Conservation (phyloP, 257 asterid species). For the Galeopsis tetrahit region DNA sequence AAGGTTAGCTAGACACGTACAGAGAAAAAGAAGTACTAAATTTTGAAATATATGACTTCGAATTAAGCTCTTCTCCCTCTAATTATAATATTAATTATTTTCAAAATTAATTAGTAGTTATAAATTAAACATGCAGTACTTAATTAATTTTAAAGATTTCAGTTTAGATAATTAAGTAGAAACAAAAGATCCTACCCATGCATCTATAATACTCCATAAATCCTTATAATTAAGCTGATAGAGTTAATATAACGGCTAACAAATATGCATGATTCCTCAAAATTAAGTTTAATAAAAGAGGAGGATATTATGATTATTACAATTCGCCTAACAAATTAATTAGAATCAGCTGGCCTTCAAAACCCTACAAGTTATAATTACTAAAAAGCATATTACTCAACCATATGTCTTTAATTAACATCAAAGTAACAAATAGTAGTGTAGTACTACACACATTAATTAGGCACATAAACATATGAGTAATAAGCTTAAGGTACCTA, state of each 20-base stretch:
- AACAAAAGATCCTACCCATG: neutral
- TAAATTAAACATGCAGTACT: no score
- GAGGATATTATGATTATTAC: neutral
- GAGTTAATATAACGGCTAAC: neutral
- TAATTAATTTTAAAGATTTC: no score
- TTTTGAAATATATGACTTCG: no score
- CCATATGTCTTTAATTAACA: neutral
- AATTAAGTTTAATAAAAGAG: neutral
- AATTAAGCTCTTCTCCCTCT: no score
- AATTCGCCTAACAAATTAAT: neutral
- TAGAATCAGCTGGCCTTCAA: neutral
- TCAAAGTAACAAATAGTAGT: neutral
- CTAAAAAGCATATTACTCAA: conserved; percentile 1
- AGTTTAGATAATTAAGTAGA: neutral
- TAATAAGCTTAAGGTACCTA: neutral
- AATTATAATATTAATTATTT: no score
- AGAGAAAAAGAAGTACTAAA: no score
- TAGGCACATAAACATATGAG: conserved; percentile 4
- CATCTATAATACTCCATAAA: neutral
- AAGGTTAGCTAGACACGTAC: no score
- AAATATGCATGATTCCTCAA: conserved; percentile 1
- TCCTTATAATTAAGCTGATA: neutral
- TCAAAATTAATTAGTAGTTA: no score
- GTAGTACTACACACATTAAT: conserved; percentile 13
- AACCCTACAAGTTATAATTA: conserved; percentile 15